Conservation (phyloP, 2,329 filamentous ascomycete genomes). For the Pseudocercospora macadamiae region DNA sequence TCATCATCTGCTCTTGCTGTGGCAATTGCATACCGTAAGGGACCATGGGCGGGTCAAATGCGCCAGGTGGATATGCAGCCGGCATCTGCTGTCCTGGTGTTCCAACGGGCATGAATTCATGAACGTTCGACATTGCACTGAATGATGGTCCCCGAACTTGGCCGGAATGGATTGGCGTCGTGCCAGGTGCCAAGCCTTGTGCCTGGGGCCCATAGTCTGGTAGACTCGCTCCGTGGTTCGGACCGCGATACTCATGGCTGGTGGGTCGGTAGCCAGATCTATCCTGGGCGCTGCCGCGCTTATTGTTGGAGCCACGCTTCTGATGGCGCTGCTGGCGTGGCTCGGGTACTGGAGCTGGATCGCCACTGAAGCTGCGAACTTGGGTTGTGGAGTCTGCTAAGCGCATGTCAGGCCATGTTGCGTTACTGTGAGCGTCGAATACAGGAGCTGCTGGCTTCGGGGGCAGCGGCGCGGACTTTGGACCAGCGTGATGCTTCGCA, state of each 20-base stretch:
- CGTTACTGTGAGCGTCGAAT: background rate
- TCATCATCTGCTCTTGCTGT: background rate
- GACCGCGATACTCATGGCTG: background rate
- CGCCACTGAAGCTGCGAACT: slow-evolving; percentile 8
- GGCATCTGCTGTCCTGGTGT: background rate
- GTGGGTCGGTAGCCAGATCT: background rate
- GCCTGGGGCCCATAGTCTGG: background rate
- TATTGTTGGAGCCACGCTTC: slow-evolving; percentile 15
- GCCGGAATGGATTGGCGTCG: slow-evolving; percentile 8
- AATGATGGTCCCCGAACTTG: slow-evolving; percentile 9
- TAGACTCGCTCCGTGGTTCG: background rate
- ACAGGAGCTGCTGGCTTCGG: background rate
- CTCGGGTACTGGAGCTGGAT: background rate
- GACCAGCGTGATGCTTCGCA: background rate
- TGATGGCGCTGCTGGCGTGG: slow-evolving; percentile 2
- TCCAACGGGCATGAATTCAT: background rate
- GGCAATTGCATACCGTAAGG: background rate
- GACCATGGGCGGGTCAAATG: background rate
- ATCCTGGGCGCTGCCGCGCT: slow-evolving; percentile 9
- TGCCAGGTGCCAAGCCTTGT: background rate
- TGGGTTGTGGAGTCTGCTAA: background rate
- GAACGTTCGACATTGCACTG: background rate
- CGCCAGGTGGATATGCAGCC: background rate
- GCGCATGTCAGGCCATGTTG: background rate
- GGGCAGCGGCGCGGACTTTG: background rate